phyloP scores from a whole-genome alignment of 176 grass and related monocot genomes.

The Alopecurus myosuroides region DNA sequence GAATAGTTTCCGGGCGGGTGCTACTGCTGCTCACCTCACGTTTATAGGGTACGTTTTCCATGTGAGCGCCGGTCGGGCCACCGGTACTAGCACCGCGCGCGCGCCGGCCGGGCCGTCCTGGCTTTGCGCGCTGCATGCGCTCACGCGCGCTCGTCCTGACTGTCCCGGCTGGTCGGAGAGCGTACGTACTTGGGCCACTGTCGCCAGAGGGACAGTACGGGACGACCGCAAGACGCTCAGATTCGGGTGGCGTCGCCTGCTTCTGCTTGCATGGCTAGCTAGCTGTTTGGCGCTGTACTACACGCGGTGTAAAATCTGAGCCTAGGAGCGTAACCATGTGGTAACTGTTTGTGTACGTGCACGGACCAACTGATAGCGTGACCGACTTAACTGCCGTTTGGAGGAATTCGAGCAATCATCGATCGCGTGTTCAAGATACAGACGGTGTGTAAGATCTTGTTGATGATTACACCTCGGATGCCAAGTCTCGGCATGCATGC shows the following conservation, averaged over 20 bases:
- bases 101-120: neutral
- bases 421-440: neutral
- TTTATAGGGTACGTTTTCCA: no score
- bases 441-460: neutral
- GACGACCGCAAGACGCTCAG: neutral
- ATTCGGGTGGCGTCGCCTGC: neutral
- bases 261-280: neutral
- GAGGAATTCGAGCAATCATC: neutral
- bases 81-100: neutral
- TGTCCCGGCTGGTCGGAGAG: constrained; percentile 2
- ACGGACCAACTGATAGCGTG: neutral
- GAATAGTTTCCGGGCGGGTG: neutral
- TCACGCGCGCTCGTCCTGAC: neutral
- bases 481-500: neutral
- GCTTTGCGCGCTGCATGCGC: no score
- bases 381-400: neutral
- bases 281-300: no score
- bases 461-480: neutral
- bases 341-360: neutral
- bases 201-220: neutral
- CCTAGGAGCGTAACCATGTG: neutral
- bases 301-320: neutral
- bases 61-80: neutral
- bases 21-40: neutral
- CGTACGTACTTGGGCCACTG: neutral